Evolutionary conservation across 2,329 filamentous ascomycete species (phyloP).

Genomic region (Leptographium lundbergii): DNA sequence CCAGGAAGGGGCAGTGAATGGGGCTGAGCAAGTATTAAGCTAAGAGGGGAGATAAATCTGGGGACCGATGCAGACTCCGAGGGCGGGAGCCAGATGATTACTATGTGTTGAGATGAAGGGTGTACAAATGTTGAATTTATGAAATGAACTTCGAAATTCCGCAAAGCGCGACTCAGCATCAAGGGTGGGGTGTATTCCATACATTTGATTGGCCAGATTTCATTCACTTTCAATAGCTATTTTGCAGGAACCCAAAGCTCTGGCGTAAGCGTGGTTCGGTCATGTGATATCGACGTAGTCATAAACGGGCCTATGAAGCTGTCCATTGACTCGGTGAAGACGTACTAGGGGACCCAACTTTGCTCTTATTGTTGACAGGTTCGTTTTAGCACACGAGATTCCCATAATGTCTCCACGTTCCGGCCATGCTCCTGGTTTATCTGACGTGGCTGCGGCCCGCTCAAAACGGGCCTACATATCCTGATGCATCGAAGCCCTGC

Average conservation of each 20-base stretch:
- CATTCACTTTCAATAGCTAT: not conserved
- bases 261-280: too few relatives aligned
- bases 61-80: not conserved
- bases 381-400: too few relatives aligned
- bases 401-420: too few relatives aligned
- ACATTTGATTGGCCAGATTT: not conserved
- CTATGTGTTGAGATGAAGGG: not conserved
- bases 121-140: not conserved
- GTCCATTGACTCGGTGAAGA: too few relatives aligned
- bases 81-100: not conserved
- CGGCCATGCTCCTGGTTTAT: too few relatives aligned
- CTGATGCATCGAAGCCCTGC: too few relatives aligned
- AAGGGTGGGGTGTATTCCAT: not conserved
- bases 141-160: not conserved
- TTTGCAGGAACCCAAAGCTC: not conserved
- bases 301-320: too few relatives aligned
- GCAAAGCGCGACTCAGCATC: not conserved
- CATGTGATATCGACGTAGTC: too few relatives aligned
- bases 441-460: too few relatives aligned
- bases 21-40: not conserved
- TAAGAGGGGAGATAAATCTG: not conserved
- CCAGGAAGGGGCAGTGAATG: not conserved
- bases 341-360: too few relatives aligned
- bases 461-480: too few relatives aligned
- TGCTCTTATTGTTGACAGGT: too few relatives aligned